These are phyloP conservation scores for Halenospora varia DNA, from an alignment of 495 filamentous ascomycete genomes.

Conservation along the genomic window DNA sequence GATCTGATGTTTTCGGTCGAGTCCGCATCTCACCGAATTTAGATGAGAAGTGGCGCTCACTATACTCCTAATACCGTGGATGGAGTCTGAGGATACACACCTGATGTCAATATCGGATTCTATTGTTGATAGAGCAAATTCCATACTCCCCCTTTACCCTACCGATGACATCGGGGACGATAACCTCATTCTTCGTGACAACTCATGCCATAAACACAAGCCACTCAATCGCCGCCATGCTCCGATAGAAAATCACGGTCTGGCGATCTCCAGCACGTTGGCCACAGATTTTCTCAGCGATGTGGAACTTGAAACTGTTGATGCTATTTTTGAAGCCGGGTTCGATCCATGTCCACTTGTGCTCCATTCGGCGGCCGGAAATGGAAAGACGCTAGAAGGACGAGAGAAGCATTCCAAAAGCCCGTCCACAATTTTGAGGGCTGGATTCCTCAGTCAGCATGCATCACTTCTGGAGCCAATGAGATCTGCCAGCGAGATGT, in stretches of 20 bases:
- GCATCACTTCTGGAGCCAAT: background rate
- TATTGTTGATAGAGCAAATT: background rate
- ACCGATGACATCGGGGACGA: too few relatives aligned
- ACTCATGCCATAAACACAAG: background rate
- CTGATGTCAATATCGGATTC: background rate
- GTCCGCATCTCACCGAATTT: background rate
- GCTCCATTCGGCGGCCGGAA: background rate
- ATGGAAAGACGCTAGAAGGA: slow-evolving; percentile 5
- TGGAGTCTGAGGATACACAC: background rate
- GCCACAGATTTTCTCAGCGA: background rate
- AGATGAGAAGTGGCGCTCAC: background rate
- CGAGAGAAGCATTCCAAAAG: slow-evolving; percentile 4
- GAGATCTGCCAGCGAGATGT: background rate
- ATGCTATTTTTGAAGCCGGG: background rate
- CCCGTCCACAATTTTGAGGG: background rate
- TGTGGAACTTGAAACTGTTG: background rate
- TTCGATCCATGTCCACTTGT: background rate
- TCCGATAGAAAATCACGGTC: background rate
- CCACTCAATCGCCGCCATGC: background rate
- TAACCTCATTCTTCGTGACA: too few relatives aligned
- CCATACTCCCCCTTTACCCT: too few relatives aligned
- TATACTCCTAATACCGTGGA: background rate
- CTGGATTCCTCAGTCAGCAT: background rate
- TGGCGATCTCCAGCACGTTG: too few relatives aligned
- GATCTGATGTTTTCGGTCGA: background rate